phyloP scores from a whole-genome alignment of 257 asterid species.

The Rehmannia glutinosa region DNA sequence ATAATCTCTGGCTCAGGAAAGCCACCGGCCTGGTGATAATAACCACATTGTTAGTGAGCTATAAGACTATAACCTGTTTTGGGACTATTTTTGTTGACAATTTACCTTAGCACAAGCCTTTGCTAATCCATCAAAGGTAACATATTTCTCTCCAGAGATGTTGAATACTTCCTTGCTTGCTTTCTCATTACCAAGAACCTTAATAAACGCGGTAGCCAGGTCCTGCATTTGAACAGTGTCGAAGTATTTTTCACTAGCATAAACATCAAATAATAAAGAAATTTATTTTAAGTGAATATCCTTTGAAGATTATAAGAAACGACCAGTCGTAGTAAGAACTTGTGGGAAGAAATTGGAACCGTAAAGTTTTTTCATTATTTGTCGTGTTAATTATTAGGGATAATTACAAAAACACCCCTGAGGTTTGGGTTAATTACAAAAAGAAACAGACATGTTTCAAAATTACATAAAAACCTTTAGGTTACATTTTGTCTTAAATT shows the following conservation, averaged over 20 bases:
- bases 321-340: background rate
- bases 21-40: constrained; percentile 71
- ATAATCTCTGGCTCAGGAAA: constrained; percentile 96
- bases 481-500: no score
- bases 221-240: constrained; percentile 44
- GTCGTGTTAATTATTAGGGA: no score
- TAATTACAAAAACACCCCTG: no score
- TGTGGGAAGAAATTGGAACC: background rate
- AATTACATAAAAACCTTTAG: no score
- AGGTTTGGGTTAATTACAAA: no score
- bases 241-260: background rate
- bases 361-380: no score
- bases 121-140: constrained; percentile 94
- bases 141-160: constrained; percentile 92
- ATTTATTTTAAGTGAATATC: background rate
- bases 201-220: constrained; percentile 74
- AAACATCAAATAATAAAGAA: background rate
- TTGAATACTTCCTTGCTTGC: constrained; percentile 87
- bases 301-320: background rate
- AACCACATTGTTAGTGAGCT: background rate
- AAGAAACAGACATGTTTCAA: no score
- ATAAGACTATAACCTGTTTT: background rate
- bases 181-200: constrained; percentile 89
- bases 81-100: background rate
- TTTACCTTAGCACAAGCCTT: constrained; percentile 93